Conservation (phyloP, 768 basidiomycete genomes). For the Termitomyces sp. region DNA sequence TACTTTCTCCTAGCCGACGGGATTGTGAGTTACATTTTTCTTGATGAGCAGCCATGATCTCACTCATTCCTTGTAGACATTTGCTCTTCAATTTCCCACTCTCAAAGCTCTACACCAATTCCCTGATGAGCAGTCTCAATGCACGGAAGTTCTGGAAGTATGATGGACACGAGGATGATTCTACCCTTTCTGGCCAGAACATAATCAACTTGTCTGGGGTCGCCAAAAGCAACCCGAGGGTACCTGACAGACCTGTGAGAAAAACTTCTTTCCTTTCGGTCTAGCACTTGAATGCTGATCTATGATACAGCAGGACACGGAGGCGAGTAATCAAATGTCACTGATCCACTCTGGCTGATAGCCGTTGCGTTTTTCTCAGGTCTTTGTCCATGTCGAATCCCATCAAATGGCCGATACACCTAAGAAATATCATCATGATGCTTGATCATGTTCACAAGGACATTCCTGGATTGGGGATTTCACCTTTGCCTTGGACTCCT, state of each 20-base stretch:
- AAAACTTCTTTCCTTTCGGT: neutral
- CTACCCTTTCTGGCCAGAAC: neutral
- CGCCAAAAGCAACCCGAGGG: neutral
- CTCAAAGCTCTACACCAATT: slow-evolving; percentile 39
- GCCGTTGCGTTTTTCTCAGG: slow-evolving; percentile 6
- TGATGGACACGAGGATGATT: slow-evolving; percentile 3
- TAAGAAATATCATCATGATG: no score
- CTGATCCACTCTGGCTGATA: no score
- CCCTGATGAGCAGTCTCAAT: slow-evolving; percentile 36
- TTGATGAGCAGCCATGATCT: neutral
- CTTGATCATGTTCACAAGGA: no score
- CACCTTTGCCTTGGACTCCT: no score
- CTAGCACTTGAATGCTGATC: neutral
- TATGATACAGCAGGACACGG: neutral
- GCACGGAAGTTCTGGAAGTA: slow-evolving; percentile 28
- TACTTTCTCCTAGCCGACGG: slow-evolving; percentile 15
- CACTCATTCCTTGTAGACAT: slow-evolving; percentile 22
- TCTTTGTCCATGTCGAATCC: slow-evolving; percentile 21
- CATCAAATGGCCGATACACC: slow-evolving; percentile 6
- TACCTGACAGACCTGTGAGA: neutral
- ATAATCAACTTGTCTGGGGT: neutral
- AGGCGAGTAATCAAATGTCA: neutral
- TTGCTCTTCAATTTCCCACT: slow-evolving; percentile 35
- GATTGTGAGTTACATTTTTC: slow-evolving; percentile 16
- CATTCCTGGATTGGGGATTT: no score